Evolutionary conservation across 75 land plant species (phyloP).

Genomic region (Ceratopteris richardii): DNA sequence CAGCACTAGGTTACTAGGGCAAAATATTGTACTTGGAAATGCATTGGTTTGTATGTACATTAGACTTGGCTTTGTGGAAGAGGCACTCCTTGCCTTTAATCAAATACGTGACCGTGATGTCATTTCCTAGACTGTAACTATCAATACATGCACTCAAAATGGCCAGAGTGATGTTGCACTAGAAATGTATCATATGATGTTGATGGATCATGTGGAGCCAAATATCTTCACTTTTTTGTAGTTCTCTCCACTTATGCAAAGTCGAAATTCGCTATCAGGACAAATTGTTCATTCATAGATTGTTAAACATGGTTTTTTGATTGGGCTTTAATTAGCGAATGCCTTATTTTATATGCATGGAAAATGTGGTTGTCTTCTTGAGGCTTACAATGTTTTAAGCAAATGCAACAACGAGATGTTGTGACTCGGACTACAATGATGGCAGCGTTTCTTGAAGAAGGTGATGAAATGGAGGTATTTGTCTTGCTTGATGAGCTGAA

Average conservation of each 20-base stretch:
- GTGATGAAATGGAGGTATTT: neutral
- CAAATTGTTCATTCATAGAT: conserved; percentile 6
- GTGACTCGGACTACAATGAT: conserved; percentile 21
- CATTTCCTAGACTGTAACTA: conserved; percentile 12
- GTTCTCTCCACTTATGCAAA: conserved; percentile 12
- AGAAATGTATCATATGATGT: conserved; percentile 10
- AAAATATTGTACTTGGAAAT: no score
- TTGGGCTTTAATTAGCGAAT: neutral
- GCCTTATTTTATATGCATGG: conserved; percentile 16
- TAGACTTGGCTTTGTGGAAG: conserved; percentile 6
- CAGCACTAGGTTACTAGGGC: no score
- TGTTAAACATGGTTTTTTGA: conserved; percentile 2
- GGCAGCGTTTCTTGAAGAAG: conserved; percentile 6
- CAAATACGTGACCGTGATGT: conserved; percentile 6
- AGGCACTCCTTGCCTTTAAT: conserved; percentile 11
- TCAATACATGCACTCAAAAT: conserved; percentile 4
- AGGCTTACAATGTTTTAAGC: conserved; percentile 11
- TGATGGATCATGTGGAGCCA: conserved; percentile 5
- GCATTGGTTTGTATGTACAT: conserved; percentile 11
- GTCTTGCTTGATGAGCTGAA: neutral
- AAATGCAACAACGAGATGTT: conserved; percentile 7
- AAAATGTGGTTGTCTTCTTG: conserved; percentile 4
- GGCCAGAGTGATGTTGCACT: conserved; percentile 3
- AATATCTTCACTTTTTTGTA: conserved; percentile 6
- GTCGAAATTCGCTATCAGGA: neutral